Base-by-base conservation (phyloP, 1,284 basidiomycete species). In the Ceratobasidium theobromae region DNA sequence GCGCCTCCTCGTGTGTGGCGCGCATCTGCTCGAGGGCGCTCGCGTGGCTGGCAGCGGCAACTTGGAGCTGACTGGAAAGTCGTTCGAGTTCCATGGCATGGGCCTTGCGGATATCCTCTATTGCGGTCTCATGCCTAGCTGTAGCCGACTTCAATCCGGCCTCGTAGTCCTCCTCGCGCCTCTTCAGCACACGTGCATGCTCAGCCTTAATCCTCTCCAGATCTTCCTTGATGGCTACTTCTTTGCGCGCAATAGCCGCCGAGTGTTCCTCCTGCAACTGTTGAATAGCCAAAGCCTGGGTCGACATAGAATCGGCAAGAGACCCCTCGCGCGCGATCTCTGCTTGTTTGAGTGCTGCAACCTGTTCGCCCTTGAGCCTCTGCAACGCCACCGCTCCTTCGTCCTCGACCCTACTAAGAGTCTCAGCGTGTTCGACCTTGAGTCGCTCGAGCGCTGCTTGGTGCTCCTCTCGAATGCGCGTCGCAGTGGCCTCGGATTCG, bases 291-390 rank as follows among this genome's bases (percentile, higher is more conserved):
- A 68, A 52, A 1, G 65, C 64, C 12, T 70, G 68, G 8, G 70
- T 70, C n/a, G 69, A 62, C 41, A 90, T 79, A 1, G 87, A 87
- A 72, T 89, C 86, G 2, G 86, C 83, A 33, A 93, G 76, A 0
- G 84, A 83, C 16, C 88, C 88, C 70, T 90, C 82, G 33, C 84
- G 83, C n/a, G 88, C 80, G 60, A 88, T 85, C 73, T 92, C 88
- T 0, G 82, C 78, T 79, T 87, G 83, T 51, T 86, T 83, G 46
- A 91, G 58, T 25, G 64, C 60, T 0, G 62, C 49, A 11, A 67
- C 67, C 33, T 72, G 71, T 14, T 71, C 65, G 23, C 53, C 65
- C 6, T 60, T 32, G 1, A 70, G 41, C 27, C 65, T 68, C 5
- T 65, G 49, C 9, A 69, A 25, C 21, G 54, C 69, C 12, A 57